Conservation (phyloP, 1,284 basidiomycete genomes). For the Macrocystidia cucumis region DNA sequence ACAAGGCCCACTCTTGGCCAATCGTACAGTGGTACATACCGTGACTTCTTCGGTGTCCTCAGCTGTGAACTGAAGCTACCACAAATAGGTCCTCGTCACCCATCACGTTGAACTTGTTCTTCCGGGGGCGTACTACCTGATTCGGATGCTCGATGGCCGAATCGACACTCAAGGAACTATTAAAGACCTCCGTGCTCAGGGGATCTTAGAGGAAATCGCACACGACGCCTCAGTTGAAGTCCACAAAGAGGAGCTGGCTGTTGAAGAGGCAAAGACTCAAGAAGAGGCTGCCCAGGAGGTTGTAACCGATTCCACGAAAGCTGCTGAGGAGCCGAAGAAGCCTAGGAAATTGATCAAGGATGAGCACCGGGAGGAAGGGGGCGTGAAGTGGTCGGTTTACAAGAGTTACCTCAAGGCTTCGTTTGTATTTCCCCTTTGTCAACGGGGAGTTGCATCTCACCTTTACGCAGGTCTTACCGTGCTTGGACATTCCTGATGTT, state of each 20-base stretch:
- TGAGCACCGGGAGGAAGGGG: conserved; percentile 65
- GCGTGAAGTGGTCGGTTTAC: conserved; percentile 77
- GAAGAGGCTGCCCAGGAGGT: conserved; percentile 11
- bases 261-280: conserved; percentile 8
- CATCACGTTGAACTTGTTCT: conserved; percentile 72
- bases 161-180: conserved; percentile 64
- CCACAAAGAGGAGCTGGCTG: conserved; percentile 19
- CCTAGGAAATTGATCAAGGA: conserved; percentile 61
- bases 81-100: conserved; percentile 52
- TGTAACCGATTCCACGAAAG: too few species aligned
- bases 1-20: conserved; percentile 52
- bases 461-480: conserved; percentile 47
- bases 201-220: conserved; percentile 50
- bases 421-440: conserved; percentile 22
- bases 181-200: conserved; percentile 47
- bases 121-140: conserved; percentile 59
- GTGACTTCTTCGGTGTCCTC: not conserved
- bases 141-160: conserved; percentile 71
- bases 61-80: not conserved
- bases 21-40: conserved; percentile 54
- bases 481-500: conserved; percentile 46
- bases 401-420: conserved; percentile 70
- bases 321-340: conserved; percentile 39
- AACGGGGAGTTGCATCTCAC: not conserved
- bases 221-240: conserved; percentile 36